A percentile compares a stretch with the other conserved stretches of the same genome.
Evolutionary conservation across 2,329 filamentous ascomycete genomes (phyloP).

Genomic region (Sclerotinia borealis): DNA sequence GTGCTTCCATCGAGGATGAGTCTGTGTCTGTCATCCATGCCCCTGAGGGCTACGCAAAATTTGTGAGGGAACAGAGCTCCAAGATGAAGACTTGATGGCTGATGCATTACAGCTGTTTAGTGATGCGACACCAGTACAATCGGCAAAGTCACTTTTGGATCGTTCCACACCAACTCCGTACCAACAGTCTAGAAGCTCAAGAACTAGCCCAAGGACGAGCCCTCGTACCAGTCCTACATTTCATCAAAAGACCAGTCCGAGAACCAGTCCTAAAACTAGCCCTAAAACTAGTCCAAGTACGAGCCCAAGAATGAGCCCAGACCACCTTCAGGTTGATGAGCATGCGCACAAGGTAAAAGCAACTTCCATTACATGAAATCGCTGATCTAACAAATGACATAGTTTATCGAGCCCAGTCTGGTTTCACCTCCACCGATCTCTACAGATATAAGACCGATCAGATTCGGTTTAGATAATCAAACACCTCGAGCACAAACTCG

Average conservation of each 20-base stretch:
- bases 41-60: constrained; percentile 73
- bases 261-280: not conserved
- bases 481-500: constrained; percentile 81
- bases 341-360: constrained; percentile 24
- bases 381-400: not conserved
- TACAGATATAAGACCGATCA: constrained; percentile 62
- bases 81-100: not conserved
- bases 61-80: constrained; percentile 48
- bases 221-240: constrained; percentile 4
- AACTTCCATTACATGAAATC: not conserved
- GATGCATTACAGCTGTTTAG: not conserved
- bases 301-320: constrained; percentile 2
- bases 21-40: constrained; percentile 88
- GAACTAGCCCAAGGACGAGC: constrained; percentile 1
- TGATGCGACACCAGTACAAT: not conserved
- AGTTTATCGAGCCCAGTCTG: constrained; percentile 28
- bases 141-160: constrained; percentile 16
- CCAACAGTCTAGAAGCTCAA: constrained; percentile 22
- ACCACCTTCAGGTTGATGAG: not conserved
- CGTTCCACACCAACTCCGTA: constrained; percentile 32
- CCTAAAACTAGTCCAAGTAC: not conserved
- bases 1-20: constrained; percentile 62
- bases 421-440: constrained; percentile 63
- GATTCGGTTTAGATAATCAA: constrained; percentile 61
- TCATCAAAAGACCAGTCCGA: constrained; percentile 1